Evolutionary conservation across 2,329 filamentous ascomycete genomes (phyloP), one percentile per base, ranked within the genome.

Genomic region (Fusarium udum): DNA sequence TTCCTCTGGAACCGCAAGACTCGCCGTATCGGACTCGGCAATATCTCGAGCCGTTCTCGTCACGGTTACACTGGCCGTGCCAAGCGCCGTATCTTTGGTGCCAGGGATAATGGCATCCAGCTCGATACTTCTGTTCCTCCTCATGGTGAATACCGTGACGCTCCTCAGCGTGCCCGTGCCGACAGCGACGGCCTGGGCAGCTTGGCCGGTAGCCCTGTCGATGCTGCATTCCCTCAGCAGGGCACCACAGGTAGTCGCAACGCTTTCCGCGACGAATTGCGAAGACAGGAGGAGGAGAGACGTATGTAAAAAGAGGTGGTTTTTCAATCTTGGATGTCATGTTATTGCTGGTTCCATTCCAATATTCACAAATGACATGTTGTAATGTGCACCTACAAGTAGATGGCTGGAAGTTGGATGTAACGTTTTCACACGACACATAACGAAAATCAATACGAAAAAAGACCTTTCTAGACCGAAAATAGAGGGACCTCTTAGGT

Each of bases 1-100:
- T 84, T 87, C 82, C 61, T 91, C 83, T 89, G 85, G 84, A 88
- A 89, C 80, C 82, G 84, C 61, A 83, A 85, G 75, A 80, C 83
- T n/a, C 84, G 88, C 63, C 78, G 78, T 67, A 87, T 90, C 67
- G 80, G 81, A 9, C 76, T 90, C 52, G 87, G 86, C 60, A 87
- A 85, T 75, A 81, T 89, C 80, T 87, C 89, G 83, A 82, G 85
- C 74, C 84, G 86, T 57, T 72, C 74, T 46, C 79, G 83, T 37
- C 76, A 83, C 70, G 84, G 87, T 45, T 87, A 87, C 78, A 80
- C 77, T 16, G 84, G 85, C 65, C 80, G 84, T 64, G 78, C 81
- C 58, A 78, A 77, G 51, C 81, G 81, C 63, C 80, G 78, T 69
- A 77, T 83, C 69, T 81, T 84, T 68, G 72, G 79, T 40, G 67